Evolutionary conservation across 2,329 filamentous ascomycete genomes (phyloP).

Genomic region (Hypoxylon sp.): DNA sequence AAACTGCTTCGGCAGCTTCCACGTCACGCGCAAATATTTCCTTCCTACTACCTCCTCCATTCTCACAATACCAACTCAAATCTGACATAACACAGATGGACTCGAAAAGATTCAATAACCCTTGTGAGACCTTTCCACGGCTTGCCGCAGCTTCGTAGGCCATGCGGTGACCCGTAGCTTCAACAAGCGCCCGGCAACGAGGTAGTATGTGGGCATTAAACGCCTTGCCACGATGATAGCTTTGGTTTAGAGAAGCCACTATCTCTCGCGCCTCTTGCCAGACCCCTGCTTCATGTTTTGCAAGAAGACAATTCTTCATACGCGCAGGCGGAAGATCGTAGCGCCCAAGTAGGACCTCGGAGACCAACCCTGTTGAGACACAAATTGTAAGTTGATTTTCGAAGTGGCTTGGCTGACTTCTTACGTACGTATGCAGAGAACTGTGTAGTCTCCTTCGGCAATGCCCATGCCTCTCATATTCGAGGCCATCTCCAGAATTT

Average conservation of each 20-base stretch:
- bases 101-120: slow-evolving; percentile 2
- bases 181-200: slow-evolving; percentile 47
- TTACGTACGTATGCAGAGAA: slow-evolving; percentile 52
- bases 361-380: slow-evolving; percentile 43
- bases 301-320: slow-evolving; percentile 41
- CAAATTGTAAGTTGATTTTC: neutral
- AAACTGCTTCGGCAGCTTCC: slow-evolving; percentile 5
- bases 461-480: slow-evolving; percentile 47
- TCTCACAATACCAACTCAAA: slow-evolving; percentile 14
- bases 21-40: neutral
- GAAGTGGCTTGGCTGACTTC: neutral
- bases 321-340: slow-evolving; percentile 44
- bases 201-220: slow-evolving; percentile 49
- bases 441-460: slow-evolving; percentile 51
- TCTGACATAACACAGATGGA: slow-evolving; percentile 15
- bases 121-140: neutral
- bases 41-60: neutral
- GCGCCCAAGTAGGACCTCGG: slow-evolving; percentile 48
- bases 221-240: slow-evolving; percentile 29
- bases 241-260: slow-evolving; percentile 13
- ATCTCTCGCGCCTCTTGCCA: slow-evolving; percentile 45
- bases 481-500: slow-evolving; percentile 44
- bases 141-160: slow-evolving; percentile 50
- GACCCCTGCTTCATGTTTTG: slow-evolving; percentile 46
- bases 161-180: slow-evolving; percentile 52